Conservation (phyloP, 495 filamentous ascomycete genomes). For the Daldinia childiae region DNA sequence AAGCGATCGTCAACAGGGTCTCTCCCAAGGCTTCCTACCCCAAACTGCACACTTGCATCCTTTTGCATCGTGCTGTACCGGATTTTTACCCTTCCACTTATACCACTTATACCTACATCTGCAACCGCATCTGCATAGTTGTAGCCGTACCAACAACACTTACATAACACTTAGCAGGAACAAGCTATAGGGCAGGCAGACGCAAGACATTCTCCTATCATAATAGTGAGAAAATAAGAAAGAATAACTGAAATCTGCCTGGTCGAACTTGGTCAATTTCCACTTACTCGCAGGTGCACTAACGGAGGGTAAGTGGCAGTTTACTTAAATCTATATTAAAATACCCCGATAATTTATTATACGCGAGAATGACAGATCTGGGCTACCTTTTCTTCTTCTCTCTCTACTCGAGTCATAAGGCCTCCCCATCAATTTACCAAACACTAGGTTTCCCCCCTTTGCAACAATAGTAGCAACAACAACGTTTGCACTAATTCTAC, state of each 20-base stretch:
- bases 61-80: conserved; percentile 31
- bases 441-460: conserved; percentile 5
- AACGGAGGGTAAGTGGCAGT: conserved; percentile 36
- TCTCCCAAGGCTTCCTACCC: conserved; percentile 8
- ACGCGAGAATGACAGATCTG: conserved; percentile 23
- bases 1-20: conserved; percentile 33
- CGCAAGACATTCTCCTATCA: conserved; percentile 11
- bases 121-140: conserved; percentile 22
- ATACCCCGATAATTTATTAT: conserved; percentile 42
- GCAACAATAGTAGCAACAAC: background rate
- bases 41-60: conserved; percentile 30
- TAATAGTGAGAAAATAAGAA: conserved; percentile 1
- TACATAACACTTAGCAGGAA: conserved; percentile 12
- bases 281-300: conserved; percentile 6
- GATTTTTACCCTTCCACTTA: conserved; percentile 13
- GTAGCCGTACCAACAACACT: conserved; percentile 21
- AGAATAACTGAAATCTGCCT: conserved; percentile 6
- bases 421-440: conserved; percentile 10
- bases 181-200: conserved; percentile 13
- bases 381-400: conserved; percentile 2
- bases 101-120: conserved; percentile 18
- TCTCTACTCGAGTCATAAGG: conserved; percentile 16
- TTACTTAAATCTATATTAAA: conserved; percentile 26
- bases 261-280: conserved; percentile 33
- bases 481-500: conserved; percentile 6